Evolutionary conservation across 2,329 filamentous ascomycete species (phyloP).

Genomic region (Monilinia vaccinii-corymbosi): DNA sequence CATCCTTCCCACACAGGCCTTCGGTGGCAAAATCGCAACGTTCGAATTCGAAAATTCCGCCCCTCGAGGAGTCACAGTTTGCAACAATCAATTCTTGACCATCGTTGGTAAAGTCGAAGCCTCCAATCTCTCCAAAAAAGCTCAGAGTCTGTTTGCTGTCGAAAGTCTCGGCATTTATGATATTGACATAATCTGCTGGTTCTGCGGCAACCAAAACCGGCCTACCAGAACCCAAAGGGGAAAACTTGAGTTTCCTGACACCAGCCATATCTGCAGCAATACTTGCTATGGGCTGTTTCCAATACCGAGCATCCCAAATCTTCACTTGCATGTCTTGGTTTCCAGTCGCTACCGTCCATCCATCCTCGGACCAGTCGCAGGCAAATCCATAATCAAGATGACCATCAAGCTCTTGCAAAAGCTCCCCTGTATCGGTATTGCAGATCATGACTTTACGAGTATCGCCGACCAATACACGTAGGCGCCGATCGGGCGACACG

Average conservation of each 20-base stretch:
- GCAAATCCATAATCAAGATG: slow-evolving; percentile 67
- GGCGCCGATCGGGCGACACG: slow-evolving; percentile 59
- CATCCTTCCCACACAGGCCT: slow-evolving; percentile 4
- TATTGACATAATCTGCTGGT: slow-evolving; percentile 62
- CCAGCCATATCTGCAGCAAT: slow-evolving; percentile 59
- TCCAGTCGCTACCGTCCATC: slow-evolving; percentile 66
- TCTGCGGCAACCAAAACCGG: slow-evolving; percentile 63
- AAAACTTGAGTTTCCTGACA: slow-evolving; percentile 61
- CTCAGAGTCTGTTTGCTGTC: slow-evolving; percentile 59
- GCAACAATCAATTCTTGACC: slow-evolving; percentile 61
- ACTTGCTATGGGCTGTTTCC: slow-evolving; percentile 46
- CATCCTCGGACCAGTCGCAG: slow-evolving; percentile 72
- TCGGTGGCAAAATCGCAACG: slow-evolving; percentile 24
- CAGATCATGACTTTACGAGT: slow-evolving; percentile 55
- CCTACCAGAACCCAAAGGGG: slow-evolving; percentile 58
- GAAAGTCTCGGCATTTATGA: slow-evolving; percentile 61
- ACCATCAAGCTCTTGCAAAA: slow-evolving; percentile 48
- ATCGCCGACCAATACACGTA: slow-evolving; percentile 68
- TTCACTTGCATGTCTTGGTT: slow-evolving; percentile 66
- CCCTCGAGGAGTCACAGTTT: slow-evolving; percentile 55
- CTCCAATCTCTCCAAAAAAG: slow-evolving; percentile 67
- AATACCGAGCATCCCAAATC: slow-evolving; percentile 68
- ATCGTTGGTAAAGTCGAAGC: slow-evolving; percentile 55
- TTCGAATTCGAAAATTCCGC: slow-evolving; percentile 40
- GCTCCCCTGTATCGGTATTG: slow-evolving; percentile 56